Conservation (phyloP, 257 asterid species). For the Fraxinus cuspidata region DNA sequence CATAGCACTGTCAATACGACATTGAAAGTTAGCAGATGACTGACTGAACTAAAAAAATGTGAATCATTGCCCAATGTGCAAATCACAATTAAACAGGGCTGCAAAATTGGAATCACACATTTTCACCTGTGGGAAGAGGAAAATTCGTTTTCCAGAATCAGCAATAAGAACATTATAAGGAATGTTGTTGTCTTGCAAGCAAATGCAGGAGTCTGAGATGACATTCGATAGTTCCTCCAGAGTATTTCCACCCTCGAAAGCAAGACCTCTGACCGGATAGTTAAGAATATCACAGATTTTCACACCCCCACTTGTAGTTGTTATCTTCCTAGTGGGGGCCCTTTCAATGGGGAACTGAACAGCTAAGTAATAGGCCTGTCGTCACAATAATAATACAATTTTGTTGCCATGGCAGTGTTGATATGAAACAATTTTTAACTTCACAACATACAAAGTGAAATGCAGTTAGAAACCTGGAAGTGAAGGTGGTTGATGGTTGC, state of each 20-base stretch:
- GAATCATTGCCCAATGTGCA: not conserved
- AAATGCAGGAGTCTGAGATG: conserved; percentile 76
- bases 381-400: not conserved
- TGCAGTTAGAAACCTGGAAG: conserved; percentile 45
- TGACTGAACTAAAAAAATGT: not conserved
- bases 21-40: not conserved
- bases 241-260: conserved; percentile 71
- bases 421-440: not conserved
- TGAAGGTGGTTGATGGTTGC: conserved; percentile 98
- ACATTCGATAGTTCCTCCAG: conserved; percentile 67
- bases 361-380: conserved; percentile 64
- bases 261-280: conserved; percentile 85
- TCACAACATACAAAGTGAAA: not conserved
- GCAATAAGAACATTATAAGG: conserved; percentile 78
- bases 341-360: conserved; percentile 66
- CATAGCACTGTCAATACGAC: conserved; percentile 43
- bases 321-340: conserved; percentile 66
- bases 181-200: conserved; percentile 82
- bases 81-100: not conserved
- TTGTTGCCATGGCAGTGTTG: not conserved
- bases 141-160: conserved; percentile 48
- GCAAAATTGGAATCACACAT: not conserved
- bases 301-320: conserved; percentile 55
- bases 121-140: conserved; percentile 54
- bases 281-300: conserved; percentile 63